phyloP scores from a whole-genome alignment of 1,284 basidiomycete species.

The Schizopora paradoxa region DNA sequence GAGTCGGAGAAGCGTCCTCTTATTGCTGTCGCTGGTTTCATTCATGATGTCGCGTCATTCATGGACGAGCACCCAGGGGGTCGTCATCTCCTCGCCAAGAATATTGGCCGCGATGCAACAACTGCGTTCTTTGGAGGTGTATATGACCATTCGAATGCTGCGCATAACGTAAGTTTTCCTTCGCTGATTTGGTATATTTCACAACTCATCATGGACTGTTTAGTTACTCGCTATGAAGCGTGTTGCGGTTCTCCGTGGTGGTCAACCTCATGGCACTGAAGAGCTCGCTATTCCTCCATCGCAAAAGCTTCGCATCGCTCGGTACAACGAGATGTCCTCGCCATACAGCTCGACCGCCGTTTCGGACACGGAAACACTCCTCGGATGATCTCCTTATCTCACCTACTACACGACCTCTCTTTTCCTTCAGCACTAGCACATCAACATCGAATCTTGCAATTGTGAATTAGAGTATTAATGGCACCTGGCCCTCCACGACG shows the following conservation, averaged over 20 bases:
- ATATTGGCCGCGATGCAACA: conserved; percentile 80
- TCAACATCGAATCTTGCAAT: too few relatives aligned
- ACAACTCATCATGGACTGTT: too few relatives aligned
- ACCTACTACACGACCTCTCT: too few relatives aligned
- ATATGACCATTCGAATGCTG: conserved; percentile 91
- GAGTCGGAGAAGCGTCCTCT: conserved; percentile 74
- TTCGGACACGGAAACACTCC: conserved; percentile 35
- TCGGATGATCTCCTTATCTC: conserved; percentile 21
- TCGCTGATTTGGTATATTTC: background rate
- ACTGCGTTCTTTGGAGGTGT: conserved; percentile 93
- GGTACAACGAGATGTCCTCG: conserved; percentile 56
- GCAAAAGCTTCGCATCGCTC: conserved; percentile 63
- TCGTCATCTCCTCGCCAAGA: conserved; percentile 64
- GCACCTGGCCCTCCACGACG: too few relatives aligned
- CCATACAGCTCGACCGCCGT: conserved; percentile 37
- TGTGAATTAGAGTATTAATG: too few relatives aligned
- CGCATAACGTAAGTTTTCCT: conserved; percentile 62
- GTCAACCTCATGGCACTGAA: conserved; percentile 56
- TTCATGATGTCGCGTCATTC: conserved; percentile 85
- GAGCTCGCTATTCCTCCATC: conserved; percentile 63
- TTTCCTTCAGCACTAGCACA: too few relatives aligned
- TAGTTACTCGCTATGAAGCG: conserved; percentile 84
- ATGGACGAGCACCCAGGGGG: conserved; percentile 88
- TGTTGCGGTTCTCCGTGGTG: conserved; percentile 81
- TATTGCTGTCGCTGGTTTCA: conserved; percentile 83